These are phyloP conservation scores for Zizania latifolia DNA, from an alignment of 176 grass and related monocot species.

Conservation along the genomic window DNA sequence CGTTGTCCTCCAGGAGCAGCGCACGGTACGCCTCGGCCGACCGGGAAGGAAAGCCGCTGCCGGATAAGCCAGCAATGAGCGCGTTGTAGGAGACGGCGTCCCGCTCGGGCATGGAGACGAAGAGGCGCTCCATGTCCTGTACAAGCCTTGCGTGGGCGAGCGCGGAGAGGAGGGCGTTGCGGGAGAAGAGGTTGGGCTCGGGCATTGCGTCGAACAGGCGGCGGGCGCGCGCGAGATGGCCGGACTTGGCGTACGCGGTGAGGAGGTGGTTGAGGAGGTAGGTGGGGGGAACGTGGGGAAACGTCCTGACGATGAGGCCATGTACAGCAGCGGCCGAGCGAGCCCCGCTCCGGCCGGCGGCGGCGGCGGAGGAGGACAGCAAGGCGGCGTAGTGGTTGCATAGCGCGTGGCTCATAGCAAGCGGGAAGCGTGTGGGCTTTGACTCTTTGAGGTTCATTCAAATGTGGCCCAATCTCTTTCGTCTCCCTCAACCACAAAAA, in stretches of 20 bases:
- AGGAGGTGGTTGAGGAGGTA: conserved; percentile 53
- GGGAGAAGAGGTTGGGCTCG: conserved; percentile 38
- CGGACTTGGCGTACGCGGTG: conserved; percentile 30
- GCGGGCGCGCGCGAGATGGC: conserved; percentile 24
- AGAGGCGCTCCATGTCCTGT: conserved; percentile 24
- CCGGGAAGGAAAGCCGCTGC: not conserved
- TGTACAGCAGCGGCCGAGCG: conserved; percentile 17
- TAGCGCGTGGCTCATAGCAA: conserved; percentile 27
- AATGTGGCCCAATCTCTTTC: too few species aligned
- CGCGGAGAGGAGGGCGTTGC: conserved; percentile 50
- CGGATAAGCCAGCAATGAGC: conserved; percentile 38
- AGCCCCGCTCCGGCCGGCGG: not conserved
- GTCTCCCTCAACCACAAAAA: too few species aligned
- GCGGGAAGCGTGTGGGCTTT: too few species aligned
- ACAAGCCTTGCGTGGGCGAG: conserved; percentile 28
- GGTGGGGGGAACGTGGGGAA: conserved; percentile 2
- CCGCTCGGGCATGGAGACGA: conserved; percentile 30
- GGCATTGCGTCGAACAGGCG: conserved; percentile 51
- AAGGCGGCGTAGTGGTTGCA: conserved; percentile 37
- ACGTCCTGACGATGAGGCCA: conserved; percentile 30
- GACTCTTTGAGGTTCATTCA: too few species aligned
- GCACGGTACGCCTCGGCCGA: conserved; percentile 11
- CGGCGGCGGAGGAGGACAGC: conserved; percentile 24
- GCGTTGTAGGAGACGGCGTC: conserved; percentile 57
- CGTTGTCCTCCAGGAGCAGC: conserved; percentile 23